phyloP scores from a whole-genome alignment of 2,329 filamentous ascomycete genomes.

The Venturia oleaginea region DNA sequence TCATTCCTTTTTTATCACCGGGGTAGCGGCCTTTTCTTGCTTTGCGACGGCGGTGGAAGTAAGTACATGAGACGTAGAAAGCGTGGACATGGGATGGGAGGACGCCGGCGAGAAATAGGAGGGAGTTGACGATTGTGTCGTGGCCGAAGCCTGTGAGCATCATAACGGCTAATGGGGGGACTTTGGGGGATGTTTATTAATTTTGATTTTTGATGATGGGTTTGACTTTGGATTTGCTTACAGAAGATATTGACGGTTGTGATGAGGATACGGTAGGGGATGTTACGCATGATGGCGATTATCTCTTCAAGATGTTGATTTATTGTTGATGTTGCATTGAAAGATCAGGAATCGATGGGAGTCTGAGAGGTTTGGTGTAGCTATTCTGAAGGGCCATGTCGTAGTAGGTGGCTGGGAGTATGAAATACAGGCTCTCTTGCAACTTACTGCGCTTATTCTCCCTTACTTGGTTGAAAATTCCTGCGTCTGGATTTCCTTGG shows the following conservation, averaged over 20 bases:
- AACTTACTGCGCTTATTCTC: background rate
- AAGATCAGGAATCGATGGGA: no score
- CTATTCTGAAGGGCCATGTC: background rate
- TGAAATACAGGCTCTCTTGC: background rate
- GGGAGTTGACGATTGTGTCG: conserved; percentile 15
- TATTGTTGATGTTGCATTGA: background rate
- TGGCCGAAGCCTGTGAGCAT: conserved; percentile 16
- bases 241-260: conserved; percentile 16
- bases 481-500: background rate
- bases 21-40: conserved; percentile 14
- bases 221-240: background rate
- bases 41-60: conserved; percentile 15
- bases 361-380: no score
- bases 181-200: background rate
- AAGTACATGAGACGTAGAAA: conserved; percentile 16
- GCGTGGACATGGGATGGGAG: conserved; percentile 16
- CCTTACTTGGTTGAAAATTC: background rate
- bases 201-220: background rate
- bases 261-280: conserved; percentile 16
- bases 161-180: conserved; percentile 16
- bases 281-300: conserved; percentile 7
- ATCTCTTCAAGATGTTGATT: background rate
- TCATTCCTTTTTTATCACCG: conserved; percentile 13
- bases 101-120: conserved; percentile 16
- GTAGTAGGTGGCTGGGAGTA: background rate